Evolutionary conservation across 2,329 filamentous ascomycete species (phyloP).

Genomic region (Alternaria ventricosa): DNA sequence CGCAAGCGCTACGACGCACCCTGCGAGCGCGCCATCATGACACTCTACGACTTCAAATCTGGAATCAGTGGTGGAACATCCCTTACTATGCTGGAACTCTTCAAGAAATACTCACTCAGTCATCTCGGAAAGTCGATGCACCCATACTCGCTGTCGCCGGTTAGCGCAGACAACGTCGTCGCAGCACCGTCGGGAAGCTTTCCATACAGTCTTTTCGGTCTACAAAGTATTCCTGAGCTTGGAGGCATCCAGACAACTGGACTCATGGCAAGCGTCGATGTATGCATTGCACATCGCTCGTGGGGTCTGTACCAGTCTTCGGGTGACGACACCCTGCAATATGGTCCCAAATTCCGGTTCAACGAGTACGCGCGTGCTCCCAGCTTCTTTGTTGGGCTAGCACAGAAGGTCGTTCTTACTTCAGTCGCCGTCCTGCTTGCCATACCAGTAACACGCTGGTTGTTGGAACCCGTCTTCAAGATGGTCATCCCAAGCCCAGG

Average conservation of each 20-base stretch:
- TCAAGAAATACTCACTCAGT: conserved; percentile 56
- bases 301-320: conserved; percentile 59
- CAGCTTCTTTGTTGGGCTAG: conserved; percentile 55
- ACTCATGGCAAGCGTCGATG: conserved; percentile 60
- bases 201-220: conserved; percentile 56
- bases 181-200: conserved; percentile 46
- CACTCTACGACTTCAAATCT: conserved; percentile 60
- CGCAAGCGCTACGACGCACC: conserved; percentile 59
- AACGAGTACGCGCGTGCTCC: conserved; percentile 62
- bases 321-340: conserved; percentile 47
- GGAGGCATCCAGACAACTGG: conserved; percentile 66
- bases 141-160: conserved; percentile 60
- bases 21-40: conserved; percentile 59
- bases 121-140: conserved; percentile 57
- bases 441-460: conserved; percentile 60
- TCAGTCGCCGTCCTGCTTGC: conserved; percentile 54
- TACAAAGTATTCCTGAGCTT: conserved; percentile 61
- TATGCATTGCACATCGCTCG: conserved; percentile 64
- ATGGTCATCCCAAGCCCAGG: conserved; percentile 39
- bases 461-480: conserved; percentile 39
- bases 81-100: conserved; percentile 67
- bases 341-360: conserved; percentile 65
- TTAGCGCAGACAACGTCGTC: conserved; percentile 47
- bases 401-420: conserved; percentile 58
- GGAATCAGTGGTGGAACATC: conserved; percentile 64